Percentiles rank a stretch among this genome's conserved stretches.
Conservation (phyloP, 768 basidiomycete genomes). For the Gloeophyllum trabeum region DNA sequence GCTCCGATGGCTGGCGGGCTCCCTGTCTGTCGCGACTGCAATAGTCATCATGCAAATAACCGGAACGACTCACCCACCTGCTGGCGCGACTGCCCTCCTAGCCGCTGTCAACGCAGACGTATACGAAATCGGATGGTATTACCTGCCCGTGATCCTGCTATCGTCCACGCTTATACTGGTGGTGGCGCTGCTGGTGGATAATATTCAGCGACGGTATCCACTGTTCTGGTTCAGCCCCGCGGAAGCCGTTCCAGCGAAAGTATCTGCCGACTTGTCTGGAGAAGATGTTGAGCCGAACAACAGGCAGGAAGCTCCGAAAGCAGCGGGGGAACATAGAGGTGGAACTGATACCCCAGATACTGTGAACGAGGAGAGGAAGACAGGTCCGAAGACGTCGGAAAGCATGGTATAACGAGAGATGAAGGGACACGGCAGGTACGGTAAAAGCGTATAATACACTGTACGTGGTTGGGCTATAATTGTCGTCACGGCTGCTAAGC, state of each 20-base stretch:
- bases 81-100: slow-evolving; percentile 45
- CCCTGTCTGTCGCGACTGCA: slow-evolving; percentile 24
- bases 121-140: slow-evolving; percentile 25
- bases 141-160: slow-evolving; percentile 39
- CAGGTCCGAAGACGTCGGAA: too few species aligned
- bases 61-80: slow-evolving; percentile 41
- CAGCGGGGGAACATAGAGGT: too few species aligned
- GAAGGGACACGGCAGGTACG: too few species aligned
- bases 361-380: too few species aligned
- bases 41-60: slow-evolving; percentile 41
- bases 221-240: slow-evolving; percentile 30
- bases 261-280: neutral
- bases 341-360: too few species aligned
- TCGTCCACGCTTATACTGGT: slow-evolving; percentile 30
- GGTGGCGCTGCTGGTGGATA: slow-evolving; percentile 36
- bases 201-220: slow-evolving; percentile 39
- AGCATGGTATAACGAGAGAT: too few species aligned
- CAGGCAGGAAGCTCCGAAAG: too few species aligned
- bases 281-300: neutral
- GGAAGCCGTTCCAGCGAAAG: slow-evolving; percentile 1
- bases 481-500: too few species aligned
- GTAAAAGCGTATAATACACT: too few species aligned
- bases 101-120: slow-evolving; percentile 31
- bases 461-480: too few species aligned
- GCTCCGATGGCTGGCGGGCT: slow-evolving; percentile 38